Evolutionary conservation across 768 basidiomycete species (phyloP).

Genomic region (Termitomyces sp.): DNA sequence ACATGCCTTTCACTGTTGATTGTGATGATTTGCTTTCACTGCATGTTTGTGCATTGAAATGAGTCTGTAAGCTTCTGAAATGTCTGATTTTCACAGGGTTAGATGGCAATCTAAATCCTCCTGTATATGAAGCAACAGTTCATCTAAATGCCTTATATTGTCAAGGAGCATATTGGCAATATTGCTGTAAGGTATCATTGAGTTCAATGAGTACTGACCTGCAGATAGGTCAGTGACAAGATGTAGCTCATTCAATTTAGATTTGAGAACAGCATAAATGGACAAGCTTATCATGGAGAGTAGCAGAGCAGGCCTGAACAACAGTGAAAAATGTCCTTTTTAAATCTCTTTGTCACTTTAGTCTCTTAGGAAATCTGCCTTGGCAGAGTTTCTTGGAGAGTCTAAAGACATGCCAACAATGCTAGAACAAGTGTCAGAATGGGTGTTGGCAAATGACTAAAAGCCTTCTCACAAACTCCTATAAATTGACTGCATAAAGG

Average conservation of each 20-base stretch:
- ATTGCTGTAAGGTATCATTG: slow-evolving; percentile 23
- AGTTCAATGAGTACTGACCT: slow-evolving; percentile 30
- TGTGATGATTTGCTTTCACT: no score
- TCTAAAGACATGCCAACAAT: neutral
- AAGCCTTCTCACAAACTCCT: neutral
- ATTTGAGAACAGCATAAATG: slow-evolving; percentile 34
- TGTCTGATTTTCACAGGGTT: neutral
- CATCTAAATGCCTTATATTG: slow-evolving; percentile 27
- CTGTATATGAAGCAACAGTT: neutral
- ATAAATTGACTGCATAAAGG: neutral
- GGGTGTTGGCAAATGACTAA: neutral
- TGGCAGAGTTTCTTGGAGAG: neutral
- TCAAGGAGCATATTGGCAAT: slow-evolving; percentile 26
- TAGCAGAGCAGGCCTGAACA: no score
- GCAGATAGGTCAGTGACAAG: slow-evolving; percentile 37
- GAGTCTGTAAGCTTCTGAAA: neutral
- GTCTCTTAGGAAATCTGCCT: neutral
- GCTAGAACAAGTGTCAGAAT: neutral
- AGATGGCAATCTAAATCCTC: neutral
- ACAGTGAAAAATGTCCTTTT: no score
- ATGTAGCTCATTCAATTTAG: slow-evolving; percentile 24
- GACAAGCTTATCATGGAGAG: slow-evolving; percentile 19
- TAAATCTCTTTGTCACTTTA: slow-evolving; percentile 23
- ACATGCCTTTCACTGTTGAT: no score
- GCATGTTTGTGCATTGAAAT: no score